phyloP scores from a whole-genome alignment of 352 stramenopile species.

The Pythium brachiatum region DNA sequence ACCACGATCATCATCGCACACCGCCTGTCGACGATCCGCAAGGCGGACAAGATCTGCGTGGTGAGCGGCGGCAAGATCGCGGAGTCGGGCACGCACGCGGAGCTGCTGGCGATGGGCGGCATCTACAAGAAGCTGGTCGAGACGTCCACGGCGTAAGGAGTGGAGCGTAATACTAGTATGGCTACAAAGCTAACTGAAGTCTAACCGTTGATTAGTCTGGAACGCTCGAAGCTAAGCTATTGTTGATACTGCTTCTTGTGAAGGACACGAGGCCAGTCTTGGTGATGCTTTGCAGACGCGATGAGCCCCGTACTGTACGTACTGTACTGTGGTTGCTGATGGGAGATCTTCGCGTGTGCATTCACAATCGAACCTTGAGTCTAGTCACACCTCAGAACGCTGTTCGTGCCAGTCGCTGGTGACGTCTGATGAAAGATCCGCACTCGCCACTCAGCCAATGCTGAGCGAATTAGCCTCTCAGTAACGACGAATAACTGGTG shows the following conservation, averaged over 20 bases:
- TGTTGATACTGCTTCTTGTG: not conserved
- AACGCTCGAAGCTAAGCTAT: not conserved
- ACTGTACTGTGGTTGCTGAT: too few relatives aligned
- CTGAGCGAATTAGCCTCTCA: not conserved
- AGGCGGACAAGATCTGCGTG: slow-evolving; percentile 53
- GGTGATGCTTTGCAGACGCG: too few relatives aligned
- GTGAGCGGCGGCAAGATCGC: slow-evolving; percentile 32
- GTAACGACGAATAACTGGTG: not conserved
- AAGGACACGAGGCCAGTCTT: too few relatives aligned
- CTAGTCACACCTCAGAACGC: too few relatives aligned
- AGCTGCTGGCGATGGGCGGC: slow-evolving; percentile 22
- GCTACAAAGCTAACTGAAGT: not conserved
- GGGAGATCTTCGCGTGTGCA: too few relatives aligned
- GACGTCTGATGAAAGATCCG: too few relatives aligned
- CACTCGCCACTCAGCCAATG: too few relatives aligned
- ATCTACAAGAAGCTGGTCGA: slow-evolving; percentile 18
- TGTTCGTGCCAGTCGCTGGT: too few relatives aligned
- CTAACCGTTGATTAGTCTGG: not conserved
- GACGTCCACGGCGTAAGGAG: slow-evolving; percentile 5
- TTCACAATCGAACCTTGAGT: too few relatives aligned
- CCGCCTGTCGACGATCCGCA: slow-evolving; percentile 63
- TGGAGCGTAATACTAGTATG: not conserved
- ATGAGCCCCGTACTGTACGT: too few relatives aligned
- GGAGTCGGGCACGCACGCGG: slow-evolving; percentile 39
- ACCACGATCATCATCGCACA: slow-evolving; percentile 93